Base-by-base conservation (phyloP, 1,284 basidiomycete species). In the Cryptococcus sp. region DNA sequence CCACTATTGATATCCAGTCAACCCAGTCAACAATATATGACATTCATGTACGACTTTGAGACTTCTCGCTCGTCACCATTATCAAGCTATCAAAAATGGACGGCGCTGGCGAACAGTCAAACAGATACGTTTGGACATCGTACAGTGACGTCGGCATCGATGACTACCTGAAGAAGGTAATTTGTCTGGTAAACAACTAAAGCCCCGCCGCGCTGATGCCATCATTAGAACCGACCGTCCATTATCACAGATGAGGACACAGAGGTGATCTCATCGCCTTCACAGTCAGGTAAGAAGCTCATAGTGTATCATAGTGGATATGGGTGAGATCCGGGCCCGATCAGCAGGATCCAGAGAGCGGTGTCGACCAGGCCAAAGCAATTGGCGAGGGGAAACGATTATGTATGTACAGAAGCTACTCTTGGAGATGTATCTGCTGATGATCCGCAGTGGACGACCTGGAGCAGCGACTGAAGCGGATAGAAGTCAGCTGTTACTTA, bases 121-220 rank as follows among this genome's bases (percentile, higher is more conserved):
- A 54, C 50, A 51, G 54, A 46, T 68, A 69, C 52, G 63, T 55
- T 38, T 68, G 66, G 66, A 58, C 60, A 0, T 54, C 60, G 3
- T 41, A 39, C 5, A 53, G 52, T 38, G 23, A 16, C 3, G 13
- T 56, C 16, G 41, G 48, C 13, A 55, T 73, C n/a, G 61, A 67
- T 13, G 64, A 69, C 10, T 71, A 54, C 40, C 41, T 71, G 15
- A 61, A 63, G 25, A 68, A 67, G 62, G 71, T 67, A 13, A 34
- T 7, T 23, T 11, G 39, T 20, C 20, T n/a, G 8, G 16, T 44
- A 47, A 19, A 8, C 17, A 38, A n/a, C 38, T 19, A 22, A 40
- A 37, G 22, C 50, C 43, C 41, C 11, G 25, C 17, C 41, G 50
- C 8, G 48, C 50, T 50, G 16, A 46, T n/a, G 23, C 13, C 17